These are phyloP conservation scores for Atalantia buxifolia DNA, from an alignment of 345 rosid species.

Conservation along the genomic window DNA sequence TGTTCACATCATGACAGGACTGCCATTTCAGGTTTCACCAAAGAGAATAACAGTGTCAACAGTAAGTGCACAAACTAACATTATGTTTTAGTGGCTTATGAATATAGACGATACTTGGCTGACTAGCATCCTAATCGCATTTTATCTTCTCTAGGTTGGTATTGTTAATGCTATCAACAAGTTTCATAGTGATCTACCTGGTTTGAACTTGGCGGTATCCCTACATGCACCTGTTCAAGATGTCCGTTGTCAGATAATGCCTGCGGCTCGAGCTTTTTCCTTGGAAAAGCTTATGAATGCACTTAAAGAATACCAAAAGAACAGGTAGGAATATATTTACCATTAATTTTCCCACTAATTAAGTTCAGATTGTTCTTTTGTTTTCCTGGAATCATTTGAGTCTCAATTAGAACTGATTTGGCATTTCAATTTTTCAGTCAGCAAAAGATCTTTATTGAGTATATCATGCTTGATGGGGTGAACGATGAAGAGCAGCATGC, in stretches of 20 bases:
- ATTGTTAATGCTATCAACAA: conserved; percentile 87
- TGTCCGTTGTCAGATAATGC: conserved; percentile 94
- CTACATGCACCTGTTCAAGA: conserved; percentile 98
- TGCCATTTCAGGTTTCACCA: conserved; percentile 80
- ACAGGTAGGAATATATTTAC: conserved; percentile 41
- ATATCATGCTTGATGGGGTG: conserved; percentile 93
- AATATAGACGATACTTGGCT: conserved; percentile 14
- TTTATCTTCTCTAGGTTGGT: conserved; percentile 65
- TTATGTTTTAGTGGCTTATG: background rate
- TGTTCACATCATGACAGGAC: conserved; percentile 62
- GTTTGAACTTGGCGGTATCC: conserved; percentile 93
- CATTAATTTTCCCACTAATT: conserved; percentile 5
- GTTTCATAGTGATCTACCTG: conserved; percentile 86
- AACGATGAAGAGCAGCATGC: conserved; percentile 90
- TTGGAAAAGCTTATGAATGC: conserved; percentile 85
- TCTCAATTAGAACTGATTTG: conserved; percentile 3
- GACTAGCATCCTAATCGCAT: conserved; percentile 19
- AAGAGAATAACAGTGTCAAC: conserved; percentile 92
- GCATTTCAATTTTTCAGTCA: conserved; percentile 40
- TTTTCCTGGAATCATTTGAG: background rate
- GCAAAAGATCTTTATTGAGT: conserved; percentile 85
- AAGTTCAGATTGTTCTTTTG: background rate
- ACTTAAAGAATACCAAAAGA: conserved; percentile 65
- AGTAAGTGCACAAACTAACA: conserved; percentile 35
- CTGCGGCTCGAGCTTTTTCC: conserved; percentile 97